phyloP scores from a whole-genome alignment of 1,284 basidiomycete genomes.

The Cryptococcus wingfieldii region DNA sequence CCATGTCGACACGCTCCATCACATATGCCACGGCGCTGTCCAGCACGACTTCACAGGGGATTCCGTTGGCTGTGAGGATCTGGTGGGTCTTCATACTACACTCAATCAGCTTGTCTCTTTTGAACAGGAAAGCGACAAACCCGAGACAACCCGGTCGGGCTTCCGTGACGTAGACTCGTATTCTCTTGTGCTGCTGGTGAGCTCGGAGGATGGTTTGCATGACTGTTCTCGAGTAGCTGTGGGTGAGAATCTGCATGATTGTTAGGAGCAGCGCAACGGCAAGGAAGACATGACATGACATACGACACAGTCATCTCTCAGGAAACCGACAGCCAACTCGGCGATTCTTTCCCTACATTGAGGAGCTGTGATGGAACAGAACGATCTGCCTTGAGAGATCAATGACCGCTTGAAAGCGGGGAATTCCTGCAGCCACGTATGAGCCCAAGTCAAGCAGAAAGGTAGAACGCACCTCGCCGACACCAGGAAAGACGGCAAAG shows the following conservation, averaged over 20 bases:
- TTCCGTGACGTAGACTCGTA: constrained; percentile 86
- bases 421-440: constrained; percentile 34
- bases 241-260: constrained; percentile 77
- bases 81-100: constrained; percentile 80
- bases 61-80: constrained; percentile 73
- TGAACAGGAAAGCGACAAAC: constrained; percentile 13
- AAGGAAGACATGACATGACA: constrained; percentile 27
- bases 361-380: constrained; percentile 56
- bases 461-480: constrained; percentile 29
- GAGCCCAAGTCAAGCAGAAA: neutral
- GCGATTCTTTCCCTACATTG: constrained; percentile 88
- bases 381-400: constrained; percentile 44
- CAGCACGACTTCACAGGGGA: constrained; percentile 90
- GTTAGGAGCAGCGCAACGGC: neutral
- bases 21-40: constrained; percentile 96
- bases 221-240: constrained; percentile 93
- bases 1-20: constrained; percentile 92
- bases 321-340: constrained; percentile 81
- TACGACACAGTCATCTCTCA: constrained; percentile 88
- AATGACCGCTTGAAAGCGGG: constrained; percentile 39
- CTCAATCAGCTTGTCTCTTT: neutral
- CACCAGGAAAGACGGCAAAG: constrained; percentile 34
- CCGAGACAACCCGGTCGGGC: constrained; percentile 37
- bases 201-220: constrained; percentile 87
- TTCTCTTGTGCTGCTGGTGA: constrained; percentile 76